phyloP scores from a whole-genome alignment of 345 rosid genomes.

The Brassica carinata region DNA sequence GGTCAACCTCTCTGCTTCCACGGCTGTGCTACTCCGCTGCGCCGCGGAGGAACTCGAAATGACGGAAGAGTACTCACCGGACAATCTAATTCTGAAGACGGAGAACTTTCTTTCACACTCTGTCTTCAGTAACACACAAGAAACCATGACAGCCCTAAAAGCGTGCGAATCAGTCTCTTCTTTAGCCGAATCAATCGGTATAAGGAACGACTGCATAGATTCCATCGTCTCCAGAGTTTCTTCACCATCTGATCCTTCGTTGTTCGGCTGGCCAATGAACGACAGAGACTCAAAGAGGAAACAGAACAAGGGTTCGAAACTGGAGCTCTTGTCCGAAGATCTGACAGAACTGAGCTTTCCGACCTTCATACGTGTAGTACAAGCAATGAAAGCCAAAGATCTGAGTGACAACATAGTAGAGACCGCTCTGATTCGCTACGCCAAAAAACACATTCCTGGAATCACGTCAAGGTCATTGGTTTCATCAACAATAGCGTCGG shows the following conservation, averaged over 20 bases:
- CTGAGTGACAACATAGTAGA: conserved; percentile 58
- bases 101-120: conserved; percentile 61
- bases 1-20: conserved; percentile 59
- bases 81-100: conserved; percentile 62
- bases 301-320: conserved; percentile 18
- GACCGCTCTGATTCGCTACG: conserved; percentile 67
- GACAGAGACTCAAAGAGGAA: conserved; percentile 12
- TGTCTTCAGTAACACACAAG: conserved; percentile 56
- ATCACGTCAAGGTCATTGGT: conserved; percentile 49
- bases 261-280: conserved; percentile 71
- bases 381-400: conserved; percentile 53
- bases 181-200: conserved; percentile 54
- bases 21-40: conserved; percentile 71
- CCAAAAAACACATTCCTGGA: conserved; percentile 67
- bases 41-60: conserved; percentile 83
- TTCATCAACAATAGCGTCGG: conserved; percentile 49
- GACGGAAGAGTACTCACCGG: conserved; percentile 73
- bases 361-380: conserved; percentile 55
- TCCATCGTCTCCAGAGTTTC: conserved; percentile 57
- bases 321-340: conserved; percentile 63
- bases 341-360: conserved; percentile 52
- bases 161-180: conserved; percentile 62
- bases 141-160: conserved; percentile 63
- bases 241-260: conserved; percentile 47
- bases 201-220: conserved; percentile 61